These are phyloP conservation scores for Mycena rosella DNA, from an alignment of 768 basidiomycete genomes.

Conservation along the genomic window DNA sequence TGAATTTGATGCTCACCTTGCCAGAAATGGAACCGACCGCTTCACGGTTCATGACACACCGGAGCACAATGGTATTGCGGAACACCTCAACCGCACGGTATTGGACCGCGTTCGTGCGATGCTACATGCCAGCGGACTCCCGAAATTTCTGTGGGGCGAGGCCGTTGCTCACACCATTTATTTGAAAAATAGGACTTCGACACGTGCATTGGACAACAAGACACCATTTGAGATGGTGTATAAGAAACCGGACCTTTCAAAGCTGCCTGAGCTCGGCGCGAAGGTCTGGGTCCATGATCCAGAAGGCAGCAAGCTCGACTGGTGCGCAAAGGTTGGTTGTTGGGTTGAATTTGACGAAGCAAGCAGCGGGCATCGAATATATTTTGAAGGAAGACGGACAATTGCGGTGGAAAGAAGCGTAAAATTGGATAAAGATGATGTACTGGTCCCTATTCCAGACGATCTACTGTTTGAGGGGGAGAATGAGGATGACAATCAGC, in stretches of 20 bases:
- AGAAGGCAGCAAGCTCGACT: slow-evolving; percentile 43
- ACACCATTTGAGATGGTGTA: slow-evolving; percentile 41
- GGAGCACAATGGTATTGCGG: too few relatives aligned
- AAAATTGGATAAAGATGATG: slow-evolving; percentile 35
- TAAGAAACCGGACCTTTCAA: slow-evolving; percentile 40
- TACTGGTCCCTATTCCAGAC: slow-evolving; percentile 18
- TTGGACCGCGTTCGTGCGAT: too few relatives aligned
- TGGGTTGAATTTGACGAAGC: slow-evolving; percentile 53
- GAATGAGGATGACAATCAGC: background rate
- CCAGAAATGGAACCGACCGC: too few relatives aligned
- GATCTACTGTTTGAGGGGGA: slow-evolving; percentile 3
- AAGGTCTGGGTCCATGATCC: slow-evolving; percentile 40
- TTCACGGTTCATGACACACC: too few relatives aligned
- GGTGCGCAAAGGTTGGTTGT: slow-evolving; percentile 40
- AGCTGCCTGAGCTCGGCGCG: slow-evolving; percentile 40
- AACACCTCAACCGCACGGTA: too few relatives aligned
- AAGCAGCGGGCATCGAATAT: too few relatives aligned
- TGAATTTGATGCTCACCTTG: too few relatives aligned
- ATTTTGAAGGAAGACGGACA: slow-evolving; percentile 40
- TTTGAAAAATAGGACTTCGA: slow-evolving; percentile 43
- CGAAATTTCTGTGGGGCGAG: slow-evolving; percentile 50
- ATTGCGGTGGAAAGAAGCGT: slow-evolving; percentile 50
- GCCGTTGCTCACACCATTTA: slow-evolving; percentile 42
- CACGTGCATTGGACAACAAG: slow-evolving; percentile 36
- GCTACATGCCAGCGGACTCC: too few relatives aligned